Percentiles rank a stretch among this genome's conserved stretches.
These are phyloP conservation scores for Rhodotorula sp. DNA, from an alignment of 1,284 basidiomycete genomes.

Conservation along the genomic window DNA sequence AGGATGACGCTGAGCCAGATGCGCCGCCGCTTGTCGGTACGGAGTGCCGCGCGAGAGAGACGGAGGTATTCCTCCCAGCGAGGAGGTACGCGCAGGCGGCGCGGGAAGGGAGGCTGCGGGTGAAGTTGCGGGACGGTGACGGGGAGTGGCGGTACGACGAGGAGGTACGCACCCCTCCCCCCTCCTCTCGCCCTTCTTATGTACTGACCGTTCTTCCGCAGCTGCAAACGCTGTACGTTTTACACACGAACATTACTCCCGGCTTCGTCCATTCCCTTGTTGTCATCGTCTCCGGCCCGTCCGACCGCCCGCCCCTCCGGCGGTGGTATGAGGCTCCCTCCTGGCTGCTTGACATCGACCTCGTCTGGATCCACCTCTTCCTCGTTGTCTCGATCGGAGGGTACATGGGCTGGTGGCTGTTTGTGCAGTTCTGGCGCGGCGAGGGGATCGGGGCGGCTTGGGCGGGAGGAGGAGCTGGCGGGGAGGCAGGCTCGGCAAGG, in stretches of 20 bases:
- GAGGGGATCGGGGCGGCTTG: background rate
- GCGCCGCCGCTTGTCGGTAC: conserved; percentile 23
- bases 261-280: conserved; percentile 36
- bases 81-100: conserved; percentile 31
- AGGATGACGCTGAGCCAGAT: background rate
- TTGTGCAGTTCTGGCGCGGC: background rate
- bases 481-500: background rate
- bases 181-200: background rate
- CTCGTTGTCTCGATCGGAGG: conserved; percentile 9
- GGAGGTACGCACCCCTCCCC: conserved; percentile 22
- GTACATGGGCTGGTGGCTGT: conserved; percentile 4
- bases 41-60: conserved; percentile 32
- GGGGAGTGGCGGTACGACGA: conserved; percentile 41
- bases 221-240: conserved; percentile 41
- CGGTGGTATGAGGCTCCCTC: conserved; percentile 26
- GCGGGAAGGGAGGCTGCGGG: conserved; percentile 9
- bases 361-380: conserved; percentile 17
- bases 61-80: conserved; percentile 45
- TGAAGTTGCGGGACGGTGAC: conserved; percentile 30
- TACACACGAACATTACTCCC: conserved; percentile 26
- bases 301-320: conserved; percentile 14
- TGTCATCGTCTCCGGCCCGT: conserved; percentile 17
- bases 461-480: too few species aligned
- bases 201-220: background rate
- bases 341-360: conserved; percentile 14